Base-by-base conservation (phyloP, 805 yeast genomes). In the Cyberlindnera misumaiensis region DNA sequence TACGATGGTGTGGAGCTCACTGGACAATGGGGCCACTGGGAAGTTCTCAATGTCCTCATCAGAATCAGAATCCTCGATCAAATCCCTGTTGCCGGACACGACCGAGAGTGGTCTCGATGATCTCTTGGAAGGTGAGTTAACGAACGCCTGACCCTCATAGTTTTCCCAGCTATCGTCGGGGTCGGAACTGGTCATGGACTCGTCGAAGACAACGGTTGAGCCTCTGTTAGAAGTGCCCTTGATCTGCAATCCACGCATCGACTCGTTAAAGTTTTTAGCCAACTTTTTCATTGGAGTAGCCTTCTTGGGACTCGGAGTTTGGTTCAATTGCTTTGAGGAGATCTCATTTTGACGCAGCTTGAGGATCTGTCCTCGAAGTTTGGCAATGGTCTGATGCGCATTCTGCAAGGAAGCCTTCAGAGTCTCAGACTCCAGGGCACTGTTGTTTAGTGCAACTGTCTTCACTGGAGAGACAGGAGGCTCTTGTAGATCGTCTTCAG, bases 311-410 rank as follows among this genome's bases (percentile, higher is more conserved):
- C 46, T 35, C 11, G 43, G 36, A 15, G 38, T 12, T 3, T 26
- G 11, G n/a, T 10, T 15, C 9, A 28, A 39, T 16, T 45, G 43
- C 28, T 48, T 51, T 11, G 35, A 34, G 11, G 43, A 35, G 5
- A 54, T 30, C 30, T 54, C 58, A 33, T 47, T 49, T 8, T 52
- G 48, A 30, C 59, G 56, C 4, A 57, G 31, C 35, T 52, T 52
- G 16, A 45, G 31, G 16, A 56, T 51, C 40, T 56, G 56, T 8
- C 51, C 62, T 54, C 83, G 72, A 44, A 83, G 65, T 48, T 72
- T 78, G n/a, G 75, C 61, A 34, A 83, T 77, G 3, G 77, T 72
- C 43, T 70, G 67, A 49, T 80, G 75, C 4, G 89, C 82, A 58
- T 73, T 84, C 13, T 68, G 66, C 47, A 85, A 65, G 17, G 83